These are phyloP conservation scores for Abortiporus biennis DNA, from an alignment of 1,284 basidiomycete genomes.

Conservation along the genomic window DNA sequence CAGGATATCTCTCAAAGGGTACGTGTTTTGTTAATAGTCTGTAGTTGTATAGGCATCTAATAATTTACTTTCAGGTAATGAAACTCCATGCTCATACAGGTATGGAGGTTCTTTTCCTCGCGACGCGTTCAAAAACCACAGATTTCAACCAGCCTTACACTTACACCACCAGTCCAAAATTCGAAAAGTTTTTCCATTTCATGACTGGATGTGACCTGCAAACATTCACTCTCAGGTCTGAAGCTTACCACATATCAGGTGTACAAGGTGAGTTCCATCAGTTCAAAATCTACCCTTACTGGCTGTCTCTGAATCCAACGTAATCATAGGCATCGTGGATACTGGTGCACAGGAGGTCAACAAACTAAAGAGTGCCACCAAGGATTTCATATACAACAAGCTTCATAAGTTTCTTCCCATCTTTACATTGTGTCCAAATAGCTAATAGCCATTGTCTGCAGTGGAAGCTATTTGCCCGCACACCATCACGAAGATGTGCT, in stretches of 20 bases:
- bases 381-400: too few species aligned
- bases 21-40: too few species aligned
- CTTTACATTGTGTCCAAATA: too few species aligned
- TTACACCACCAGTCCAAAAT: not conserved
- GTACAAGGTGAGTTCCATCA: not conserved
- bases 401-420: too few species aligned
- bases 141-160: not conserved
- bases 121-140: not conserved
- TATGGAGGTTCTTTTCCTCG: not conserved
- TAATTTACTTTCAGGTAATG: not conserved
- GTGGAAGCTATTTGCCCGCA: too few species aligned
- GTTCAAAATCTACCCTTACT: not conserved
- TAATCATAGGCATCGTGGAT: too few species aligned
- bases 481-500: conserved; percentile 13
- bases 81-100: not conserved
- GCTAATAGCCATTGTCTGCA: too few species aligned
- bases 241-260: not conserved
- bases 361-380: too few species aligned
- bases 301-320: not conserved
- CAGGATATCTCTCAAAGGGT: too few species aligned
- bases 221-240: not conserved
- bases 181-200: not conserved
- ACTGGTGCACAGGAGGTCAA: too few species aligned
- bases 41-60: too few species aligned
- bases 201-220: not conserved